Base-by-base conservation (phyloP, 2,329 filamentous ascomycete genomes). In the Xylaria sp. region DNA sequence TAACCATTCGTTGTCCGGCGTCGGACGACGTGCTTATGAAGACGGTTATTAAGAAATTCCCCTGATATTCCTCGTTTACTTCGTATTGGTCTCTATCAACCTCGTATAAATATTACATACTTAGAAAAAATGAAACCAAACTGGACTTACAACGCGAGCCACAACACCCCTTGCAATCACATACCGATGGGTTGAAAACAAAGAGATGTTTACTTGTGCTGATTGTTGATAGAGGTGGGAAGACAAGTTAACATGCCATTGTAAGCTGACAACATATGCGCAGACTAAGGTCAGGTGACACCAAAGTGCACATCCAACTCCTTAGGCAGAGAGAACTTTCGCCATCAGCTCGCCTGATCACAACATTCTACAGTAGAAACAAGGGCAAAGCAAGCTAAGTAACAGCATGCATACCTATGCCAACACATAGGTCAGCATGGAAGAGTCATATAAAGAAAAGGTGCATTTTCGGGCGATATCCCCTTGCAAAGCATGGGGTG, bases 191-290 rank as follows among this genome's bases (percentile, higher is more conserved):
- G 24, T 27, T 27, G 24, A 27, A 4, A 27, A 27, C 24, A 27
- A 4, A 27, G 24, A 36, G 6, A 36, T 8, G 34, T 36, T 36
- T 36, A 11, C 34, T n/a, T n/a, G n/a, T n/a, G n/a, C n/a, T 36
- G 8, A 36, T 11, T 36, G 11, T 7, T 32, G 17, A 47, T 19
- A 12, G 45, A 34, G n/a, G 24, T 8, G 21, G n/a, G 21, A 47
- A 17, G 32, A 36, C 45, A 27, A 24, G n/a, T 19, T 19, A 32
- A 21, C 4, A 34, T 61, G 30, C 56, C n/a, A 32, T 36, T 36
- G 56, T n/a, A 58, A 53, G 47, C 57, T 61, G 59, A 45, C 48
- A 42, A 39, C 59, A 61, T 51, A 47, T 19, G n/a, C 42, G 19
- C n/a, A 17, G 17, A 47, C 42, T 47, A 47, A 17, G 4, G 24